Evolutionary conservation across 768 basidiomycete genomes (phyloP).

Genomic region (Leccinum subtestaceum): DNA sequence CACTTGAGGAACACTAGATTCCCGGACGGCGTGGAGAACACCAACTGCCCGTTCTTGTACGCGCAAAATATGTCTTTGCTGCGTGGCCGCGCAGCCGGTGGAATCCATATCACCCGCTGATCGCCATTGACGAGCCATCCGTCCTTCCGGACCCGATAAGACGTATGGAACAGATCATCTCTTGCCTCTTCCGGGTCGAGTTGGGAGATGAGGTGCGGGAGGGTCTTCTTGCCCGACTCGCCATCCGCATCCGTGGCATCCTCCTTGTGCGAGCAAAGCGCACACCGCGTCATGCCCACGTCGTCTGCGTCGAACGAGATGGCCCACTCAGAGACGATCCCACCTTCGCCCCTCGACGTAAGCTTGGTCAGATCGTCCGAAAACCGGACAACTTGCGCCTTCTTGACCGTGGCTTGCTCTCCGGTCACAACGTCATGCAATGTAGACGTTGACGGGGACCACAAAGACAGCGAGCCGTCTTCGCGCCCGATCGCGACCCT

Average conservation of each 20-base stretch:
- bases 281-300: background rate
- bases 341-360: conserved; percentile 2
- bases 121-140: conserved; percentile 8
- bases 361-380: conserved; percentile 4
- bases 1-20: conserved; percentile 2
- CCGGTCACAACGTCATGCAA: conserved; percentile 8
- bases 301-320: conserved; percentile 3
- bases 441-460: conserved; percentile 14
- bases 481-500: conserved; percentile 17
- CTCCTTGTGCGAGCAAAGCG: background rate
- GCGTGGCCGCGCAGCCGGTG: background rate
- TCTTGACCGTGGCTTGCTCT: conserved; percentile 6
- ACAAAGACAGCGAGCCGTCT: conserved; percentile 18
- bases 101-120: conserved; percentile 16
- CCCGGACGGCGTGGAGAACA: background rate
- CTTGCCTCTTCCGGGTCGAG: background rate
- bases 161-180: conserved; percentile 6
- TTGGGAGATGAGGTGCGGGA: too few species aligned
- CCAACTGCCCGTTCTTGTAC: conserved; percentile 8
- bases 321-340: conserved; percentile 8
- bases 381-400: conserved; percentile 8
- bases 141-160: conserved; percentile 18
- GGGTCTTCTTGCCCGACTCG: background rate
- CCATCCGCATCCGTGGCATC: background rate
- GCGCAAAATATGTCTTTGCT: conserved; percentile 7